Base-by-base conservation (phyloP, 2,329 filamentous ascomycete genomes). In the Monilinia polystroma region DNA sequence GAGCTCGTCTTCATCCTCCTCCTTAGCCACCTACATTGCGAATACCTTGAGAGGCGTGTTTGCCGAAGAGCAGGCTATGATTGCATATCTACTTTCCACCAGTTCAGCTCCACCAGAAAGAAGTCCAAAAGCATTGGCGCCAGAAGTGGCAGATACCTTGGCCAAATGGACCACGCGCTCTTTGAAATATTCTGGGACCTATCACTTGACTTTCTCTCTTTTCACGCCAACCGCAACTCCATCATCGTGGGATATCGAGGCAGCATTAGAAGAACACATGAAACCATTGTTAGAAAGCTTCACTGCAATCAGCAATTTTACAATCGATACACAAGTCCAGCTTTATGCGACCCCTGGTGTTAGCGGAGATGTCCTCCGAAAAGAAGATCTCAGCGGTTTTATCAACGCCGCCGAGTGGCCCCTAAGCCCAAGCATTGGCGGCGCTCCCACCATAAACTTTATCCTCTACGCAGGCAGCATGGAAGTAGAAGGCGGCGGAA, bases 321-420 rank as follows among this genome's bases (percentile, higher is more conserved):
- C 93, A 18, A 89, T 98, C 60, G 93, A 98, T 76, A 96, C 93
- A 0, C 95, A 99, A 79, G 91, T 99, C 3, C 95, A 99, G 79
- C 84, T 98, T 0, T 97, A 97, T 76, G 94, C 95, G n/a, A 80
- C 82, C 1, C 85, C 87, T 0, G 85, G 87, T n/a, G 84, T 86
- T 1, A 83, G 85, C 73, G 76, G 75, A 0, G 79, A 88, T 32
- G 83, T 90, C 0, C 80, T 99, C 47, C 88, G 86, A 73, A 93
- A 92, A 76, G 90, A 96, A 72, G 93, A 97, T 73, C 83, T 99
- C 1, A 92, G 92, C 49, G 93, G 91, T 1, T 99, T 99, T 75
- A 93, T 99, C 78, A 99, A 99, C 75, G 93, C 94, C 2, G 95
- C 95, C 2, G 95, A 99, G 79, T 99, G 95, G 95, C 95, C 95